Evolutionary conservation across 768 basidiomycete species (phyloP).

Genomic region (Boletales sp.): DNA sequence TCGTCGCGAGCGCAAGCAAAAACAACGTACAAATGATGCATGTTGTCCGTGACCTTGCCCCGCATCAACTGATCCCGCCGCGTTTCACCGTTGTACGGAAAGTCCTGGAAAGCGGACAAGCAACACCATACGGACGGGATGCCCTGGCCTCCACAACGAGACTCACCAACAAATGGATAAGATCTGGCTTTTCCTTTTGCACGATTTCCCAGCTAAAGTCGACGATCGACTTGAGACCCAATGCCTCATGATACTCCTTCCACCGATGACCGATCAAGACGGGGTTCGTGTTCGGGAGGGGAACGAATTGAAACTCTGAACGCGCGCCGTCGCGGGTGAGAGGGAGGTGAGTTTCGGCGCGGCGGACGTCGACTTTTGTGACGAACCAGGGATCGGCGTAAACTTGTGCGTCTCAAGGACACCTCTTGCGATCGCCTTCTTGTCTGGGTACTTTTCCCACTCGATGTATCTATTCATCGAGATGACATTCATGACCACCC

Average conservation of each 20-base stretch:
- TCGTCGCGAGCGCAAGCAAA: neutral
- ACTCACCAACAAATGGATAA: conserved; percentile 42
- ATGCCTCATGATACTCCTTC: conserved; percentile 50
- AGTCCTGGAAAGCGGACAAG: conserved; percentile 28
- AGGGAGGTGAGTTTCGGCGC: neutral
- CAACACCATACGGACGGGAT: neutral
- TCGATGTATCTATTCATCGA: conserved; percentile 8
- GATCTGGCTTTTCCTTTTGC: conserved; percentile 47
- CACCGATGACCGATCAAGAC: conserved; percentile 48
- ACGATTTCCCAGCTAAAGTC: conserved; percentile 51
- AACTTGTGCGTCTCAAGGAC: conserved; percentile 12
- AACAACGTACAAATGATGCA: conserved; percentile 46
- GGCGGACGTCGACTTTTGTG: too few relatives aligned
- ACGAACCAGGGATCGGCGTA: conserved; percentile 10
- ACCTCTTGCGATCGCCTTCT: conserved; percentile 8
- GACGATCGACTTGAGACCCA: conserved; percentile 44
- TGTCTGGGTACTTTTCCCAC: conserved; percentile 13
- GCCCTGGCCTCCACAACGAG: neutral
- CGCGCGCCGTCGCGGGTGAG: neutral
- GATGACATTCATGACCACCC: neutral
- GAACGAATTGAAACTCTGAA: conserved; percentile 46
- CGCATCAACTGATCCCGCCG: conserved; percentile 38
- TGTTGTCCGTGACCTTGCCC: conserved; percentile 47
- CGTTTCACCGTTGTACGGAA: conserved; percentile 57
- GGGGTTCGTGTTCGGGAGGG: conserved; percentile 49